Evolutionary conservation across 179 eudicot species (phyloP).

Genomic region (Camellia oleifera): DNA sequence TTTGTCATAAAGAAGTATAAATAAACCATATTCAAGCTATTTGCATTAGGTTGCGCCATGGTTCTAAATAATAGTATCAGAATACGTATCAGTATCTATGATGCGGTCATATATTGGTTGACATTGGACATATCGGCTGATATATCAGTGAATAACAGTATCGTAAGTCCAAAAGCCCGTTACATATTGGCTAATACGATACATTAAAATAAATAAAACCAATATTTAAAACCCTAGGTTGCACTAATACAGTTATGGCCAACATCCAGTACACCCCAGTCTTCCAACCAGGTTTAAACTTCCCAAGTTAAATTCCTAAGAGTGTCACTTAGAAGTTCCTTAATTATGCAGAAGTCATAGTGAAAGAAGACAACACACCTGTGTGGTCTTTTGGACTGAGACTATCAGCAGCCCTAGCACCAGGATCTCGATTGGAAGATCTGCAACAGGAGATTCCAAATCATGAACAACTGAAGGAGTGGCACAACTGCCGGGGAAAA

Average conservation of each 20-base stretch:
- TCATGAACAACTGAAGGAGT: slow-evolving; percentile 1
- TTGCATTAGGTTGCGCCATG: not conserved
- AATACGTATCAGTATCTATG: no score
- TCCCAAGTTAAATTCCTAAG: not conserved
- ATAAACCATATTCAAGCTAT: not conserved
- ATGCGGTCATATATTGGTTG: no score
- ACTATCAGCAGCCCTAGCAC: slow-evolving; percentile 63
- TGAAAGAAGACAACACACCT: slow-evolving; percentile 49
- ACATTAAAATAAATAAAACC: no score
- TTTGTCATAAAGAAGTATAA: not conserved
- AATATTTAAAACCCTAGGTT: not conserved
- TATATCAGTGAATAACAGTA: no score
- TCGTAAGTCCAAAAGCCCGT: no score
- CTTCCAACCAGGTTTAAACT: not conserved
- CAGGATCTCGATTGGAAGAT: slow-evolving; percentile 89
- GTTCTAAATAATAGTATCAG: no score
- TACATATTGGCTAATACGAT: no score
- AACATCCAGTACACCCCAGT: not conserved
- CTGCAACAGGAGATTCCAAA: slow-evolving; percentile 34
- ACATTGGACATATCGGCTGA: no score
- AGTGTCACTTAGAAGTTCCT: not conserved
- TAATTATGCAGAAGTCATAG: not conserved
- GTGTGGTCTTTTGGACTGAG: slow-evolving; percentile 74
- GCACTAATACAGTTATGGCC: not conserved
- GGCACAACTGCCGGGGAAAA: not conserved